Evolutionary conservation across 495 filamentous ascomycete genomes (phyloP), one percentile per base, ranked within the genome.

Genomic region (Hypoxylon fuscum): DNA sequence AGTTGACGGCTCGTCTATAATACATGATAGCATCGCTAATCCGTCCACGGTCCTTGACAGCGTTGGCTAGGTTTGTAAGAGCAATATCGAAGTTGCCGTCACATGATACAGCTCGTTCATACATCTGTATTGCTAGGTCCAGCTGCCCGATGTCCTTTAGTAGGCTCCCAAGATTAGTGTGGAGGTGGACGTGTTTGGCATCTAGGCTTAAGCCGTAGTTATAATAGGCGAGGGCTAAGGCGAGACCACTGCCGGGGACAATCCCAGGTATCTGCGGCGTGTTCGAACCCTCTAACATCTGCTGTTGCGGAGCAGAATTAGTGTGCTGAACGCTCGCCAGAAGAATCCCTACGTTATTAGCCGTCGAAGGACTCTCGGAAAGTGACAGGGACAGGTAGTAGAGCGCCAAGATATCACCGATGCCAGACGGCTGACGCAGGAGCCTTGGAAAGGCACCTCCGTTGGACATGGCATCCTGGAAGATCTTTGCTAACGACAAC

Each of bases 331-430:
- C 90, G 43, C 95, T 91, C 1, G 95, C 96, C 23, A 99, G 84
- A 25, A 99, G 79, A 50, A 99, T 99, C 3, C 95, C 95, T 37
- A 99, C 96, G 72, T 99, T 99, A 68, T 99, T 99, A 10, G 95
- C 95, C 0, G 95, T 99, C 5, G 96, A 98, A 17, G 95, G 95
- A 68, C 95, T 98, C 17, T 95, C 93, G 56, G 96, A 94, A 7
- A 99, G 81, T 0, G 96, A 96, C 18, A 99, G 80, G 4, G 96
- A 98, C 1, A 99, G 83, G 64, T 99, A 99, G 68, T 99, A 99
- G 9, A 99, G 83, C 2, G 93, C 92, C 12, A 99, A 74, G 38
- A 99, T 99, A 64, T 99, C 95, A 25, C 92, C 88, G 5, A 98
- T 92, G 1, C 91, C 88, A 35, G 89, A 86, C 2, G 88, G 83